Conservation (phyloP, 257 asterid genomes). For the Fraxinus quadrangulata region DNA sequence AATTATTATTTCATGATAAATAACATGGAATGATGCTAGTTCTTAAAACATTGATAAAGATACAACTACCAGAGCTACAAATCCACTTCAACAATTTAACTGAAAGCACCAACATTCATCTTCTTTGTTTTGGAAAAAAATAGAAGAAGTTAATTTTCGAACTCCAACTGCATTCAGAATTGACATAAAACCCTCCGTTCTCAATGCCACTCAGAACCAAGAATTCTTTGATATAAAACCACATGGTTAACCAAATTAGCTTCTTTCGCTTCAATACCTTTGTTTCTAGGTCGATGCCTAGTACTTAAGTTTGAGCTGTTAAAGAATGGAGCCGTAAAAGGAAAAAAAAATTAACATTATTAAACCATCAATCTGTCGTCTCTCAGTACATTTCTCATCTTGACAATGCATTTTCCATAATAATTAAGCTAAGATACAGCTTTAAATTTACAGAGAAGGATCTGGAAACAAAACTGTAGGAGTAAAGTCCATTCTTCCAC, state of each 20-base stretch:
- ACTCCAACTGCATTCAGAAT: background rate
- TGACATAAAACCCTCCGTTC: background rate
- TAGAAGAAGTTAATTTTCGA: background rate
- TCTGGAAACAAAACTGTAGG: background rate
- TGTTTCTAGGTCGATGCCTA: background rate
- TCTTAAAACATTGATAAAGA: background rate
- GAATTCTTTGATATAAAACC: background rate
- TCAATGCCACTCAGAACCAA: background rate
- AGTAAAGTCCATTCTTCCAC: background rate
- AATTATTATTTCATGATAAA: background rate
- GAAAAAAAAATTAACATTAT: background rate
- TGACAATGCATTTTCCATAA: constrained; percentile 1
- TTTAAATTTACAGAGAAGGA: background rate
- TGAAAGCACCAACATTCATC: constrained; percentile 2
- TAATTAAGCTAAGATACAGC: background rate
- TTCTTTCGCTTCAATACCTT: background rate
- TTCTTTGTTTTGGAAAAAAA: background rate
- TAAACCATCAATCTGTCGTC: background rate
- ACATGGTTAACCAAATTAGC: background rate
- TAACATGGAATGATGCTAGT: background rate
- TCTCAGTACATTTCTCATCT: background rate
- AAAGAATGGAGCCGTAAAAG: background rate
- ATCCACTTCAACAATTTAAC: background rate
- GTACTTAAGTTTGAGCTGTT: constrained; percentile 3
- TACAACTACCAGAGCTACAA: constrained; percentile 8